These are phyloP conservation scores for Dictyostelium gargantuum DNA, from an alignment of 208 protist species.

Conservation along the genomic window DNA sequence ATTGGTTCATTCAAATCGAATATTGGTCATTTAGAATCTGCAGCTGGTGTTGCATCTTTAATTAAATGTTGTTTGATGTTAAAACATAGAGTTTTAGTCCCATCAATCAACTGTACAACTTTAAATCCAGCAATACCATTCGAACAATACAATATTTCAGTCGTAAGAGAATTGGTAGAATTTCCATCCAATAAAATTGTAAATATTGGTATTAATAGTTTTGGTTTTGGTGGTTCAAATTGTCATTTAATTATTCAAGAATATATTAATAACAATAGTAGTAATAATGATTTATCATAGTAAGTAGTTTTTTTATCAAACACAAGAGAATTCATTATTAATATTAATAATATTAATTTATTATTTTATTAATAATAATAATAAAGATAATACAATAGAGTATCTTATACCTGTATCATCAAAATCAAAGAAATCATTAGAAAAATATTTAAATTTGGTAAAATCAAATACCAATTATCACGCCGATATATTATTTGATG, in stretches of 20 bases:
- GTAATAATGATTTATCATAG: neutral
- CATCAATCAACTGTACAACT: slow-evolving; percentile 66
- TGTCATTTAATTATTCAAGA: slow-evolving; percentile 71
- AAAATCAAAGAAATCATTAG: slow-evolving; percentile 9
- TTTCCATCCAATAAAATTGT: slow-evolving; percentile 12
- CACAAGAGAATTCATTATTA: neutral
- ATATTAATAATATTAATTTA: too few species aligned
- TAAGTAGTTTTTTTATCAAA: too few species aligned
- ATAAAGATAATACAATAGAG: neutral
- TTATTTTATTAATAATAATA: neutral
- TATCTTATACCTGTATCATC: slow-evolving; percentile 28
- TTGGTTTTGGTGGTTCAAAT: slow-evolving; percentile 81
- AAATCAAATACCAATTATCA: neutral
- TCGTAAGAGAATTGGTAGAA: neutral
- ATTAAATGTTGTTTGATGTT: slow-evolving; percentile 75
- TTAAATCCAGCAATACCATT: slow-evolving; percentile 75
- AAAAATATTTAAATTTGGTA: slow-evolving; percentile 13
- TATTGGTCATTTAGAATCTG: slow-evolving; percentile 80
- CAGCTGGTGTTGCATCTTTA: slow-evolving; percentile 74
- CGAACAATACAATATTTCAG: slow-evolving; percentile 26
- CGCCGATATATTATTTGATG: neutral
- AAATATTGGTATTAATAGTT: slow-evolving; percentile 71
- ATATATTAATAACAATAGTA: neutral
- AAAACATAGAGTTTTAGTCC: slow-evolving; percentile 49
- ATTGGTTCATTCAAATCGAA: slow-evolving; percentile 78